phyloP scores from a whole-genome alignment of 2,329 filamentous ascomycete species.

The Tolypocladium sp. region DNA sequence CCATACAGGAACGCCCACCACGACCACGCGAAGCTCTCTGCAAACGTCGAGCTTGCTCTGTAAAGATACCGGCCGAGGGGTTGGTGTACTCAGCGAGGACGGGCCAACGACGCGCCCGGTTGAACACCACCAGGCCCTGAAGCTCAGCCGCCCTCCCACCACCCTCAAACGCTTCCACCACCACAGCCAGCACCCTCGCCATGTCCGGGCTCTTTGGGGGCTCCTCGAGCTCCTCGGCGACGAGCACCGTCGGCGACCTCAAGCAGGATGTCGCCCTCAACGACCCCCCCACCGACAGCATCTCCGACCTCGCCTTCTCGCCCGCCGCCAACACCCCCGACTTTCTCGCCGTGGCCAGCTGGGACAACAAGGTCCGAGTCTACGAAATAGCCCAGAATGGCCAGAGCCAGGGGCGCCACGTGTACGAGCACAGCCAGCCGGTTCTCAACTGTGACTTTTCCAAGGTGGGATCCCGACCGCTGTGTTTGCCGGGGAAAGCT shows the following conservation, averaged over 20 bases:
- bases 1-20: not conserved
- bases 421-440: slow-evolving; percentile 78
- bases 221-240: slow-evolving; percentile 40
- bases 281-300: slow-evolving; percentile 76
- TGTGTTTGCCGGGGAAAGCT: too few species aligned
- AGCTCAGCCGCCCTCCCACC: not conserved
- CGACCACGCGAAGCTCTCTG: not conserved
- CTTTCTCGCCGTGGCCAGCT: slow-evolving; percentile 82
- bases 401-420: slow-evolving; percentile 73
- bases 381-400: slow-evolving; percentile 80
- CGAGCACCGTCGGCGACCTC: slow-evolving; percentile 79
- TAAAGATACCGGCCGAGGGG: not conserved
- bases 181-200: slow-evolving; percentile 7
- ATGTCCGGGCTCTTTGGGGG: slow-evolving; percentile 60
- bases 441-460: slow-evolving; percentile 83
- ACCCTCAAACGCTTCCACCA: slow-evolving; percentile 3
- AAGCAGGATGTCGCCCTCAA: slow-evolving; percentile 77
- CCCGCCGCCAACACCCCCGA: slow-evolving; percentile 50
- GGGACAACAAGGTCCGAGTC: slow-evolving; percentile 97
- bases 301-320: slow-evolving; percentile 81
- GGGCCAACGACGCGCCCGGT: not conserved
- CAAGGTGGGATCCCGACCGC: slow-evolving; percentile 49
- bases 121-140: not conserved
- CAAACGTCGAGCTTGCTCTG: not conserved
- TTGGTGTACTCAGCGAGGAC: not conserved